Evolutionary conservation across 2,329 filamentous ascomycete genomes (phyloP), one percentile per base, ranked within the genome.

Genomic region (Diaporthe sp.): DNA sequence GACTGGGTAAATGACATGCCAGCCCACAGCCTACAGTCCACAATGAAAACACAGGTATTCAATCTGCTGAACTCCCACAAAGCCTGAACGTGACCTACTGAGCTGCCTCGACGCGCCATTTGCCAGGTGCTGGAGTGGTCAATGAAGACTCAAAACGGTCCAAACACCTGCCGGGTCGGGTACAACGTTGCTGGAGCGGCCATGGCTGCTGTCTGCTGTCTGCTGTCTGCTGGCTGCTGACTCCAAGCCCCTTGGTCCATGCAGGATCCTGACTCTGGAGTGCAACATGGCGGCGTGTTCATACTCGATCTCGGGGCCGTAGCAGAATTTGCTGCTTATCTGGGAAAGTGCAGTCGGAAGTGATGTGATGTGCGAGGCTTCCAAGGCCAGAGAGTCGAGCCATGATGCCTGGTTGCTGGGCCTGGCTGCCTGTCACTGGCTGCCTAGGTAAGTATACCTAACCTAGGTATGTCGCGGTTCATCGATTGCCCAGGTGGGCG

Each of bases 321-420:
- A 20, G 20, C 10, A 42, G 37, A 15, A 25, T 44, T 25, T 15
- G n/a, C 25, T 22, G n/a, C 5, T 7, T 42, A 20, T 47, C 37
- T 15, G 9, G 8, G 13, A 28, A 28, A 31, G n/a, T 20, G 15
- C 8, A 8, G 39, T 44, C n/a, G 20, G n/a, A 44, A 28, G 17
- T n/a, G 25, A 65, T 47, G 42, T 34, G 61, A 49, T 65, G 61
- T 25, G 34, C 22, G 12, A 67, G 63, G 63, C 63, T 68, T 25
- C 63, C 47, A n/a, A 68, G 63, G 63, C 63, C 63, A 68, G 31
- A 53, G 22, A 10, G 44, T 53, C 12, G 47, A 53, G 63, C 63
- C 63, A 51, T 51, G 63, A 15, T 68, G 63, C 44, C 44, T 68
- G 63, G 42, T 17, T 47, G 61, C 61, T 49, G 37, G 34, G 42